These are phyloP conservation scores for Golubevia pallescens DNA, from an alignment of 1,284 basidiomycete species.

Conservation along the genomic window DNA sequence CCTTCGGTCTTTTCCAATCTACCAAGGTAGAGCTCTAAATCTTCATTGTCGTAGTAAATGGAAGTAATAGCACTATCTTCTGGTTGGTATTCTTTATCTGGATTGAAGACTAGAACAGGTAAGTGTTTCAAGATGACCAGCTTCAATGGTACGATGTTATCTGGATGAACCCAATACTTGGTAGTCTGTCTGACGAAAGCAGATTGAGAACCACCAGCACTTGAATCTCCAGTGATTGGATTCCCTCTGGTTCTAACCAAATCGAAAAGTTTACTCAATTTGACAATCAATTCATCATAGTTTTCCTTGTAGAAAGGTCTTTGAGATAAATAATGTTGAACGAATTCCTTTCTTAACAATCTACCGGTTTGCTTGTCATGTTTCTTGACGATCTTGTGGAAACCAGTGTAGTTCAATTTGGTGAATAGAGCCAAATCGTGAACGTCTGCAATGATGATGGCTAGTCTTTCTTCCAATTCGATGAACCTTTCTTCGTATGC, in stretches of 20 bases:
- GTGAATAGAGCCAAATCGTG: conserved; percentile 90
- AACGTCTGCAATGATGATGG: conserved; percentile 93
- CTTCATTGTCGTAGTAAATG: conserved; percentile 92
- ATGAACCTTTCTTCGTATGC: conserved; percentile 87
- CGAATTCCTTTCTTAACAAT: conserved; percentile 70
- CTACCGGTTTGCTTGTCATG: conserved; percentile 77
- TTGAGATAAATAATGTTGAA: conserved; percentile 89
- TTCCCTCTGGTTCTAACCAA: conserved; percentile 93
- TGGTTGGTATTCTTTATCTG: conserved; percentile 88
- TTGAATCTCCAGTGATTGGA: conserved; percentile 89
- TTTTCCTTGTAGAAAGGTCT: conserved; percentile 89
- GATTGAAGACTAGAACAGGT: conserved; percentile 79
- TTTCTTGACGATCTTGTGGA: conserved; percentile 99
- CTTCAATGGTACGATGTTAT: conserved; percentile 89
- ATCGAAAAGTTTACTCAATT: conserved; percentile 93
- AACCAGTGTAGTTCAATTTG: conserved; percentile 80
- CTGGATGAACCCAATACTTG: conserved; percentile 90
- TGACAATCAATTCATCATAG: conserved; percentile 86
- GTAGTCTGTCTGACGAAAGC: conserved; percentile 97
- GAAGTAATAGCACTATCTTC: conserved; percentile 89
- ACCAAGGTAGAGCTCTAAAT: conserved; percentile 95
- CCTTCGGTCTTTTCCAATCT: conserved; percentile 98
- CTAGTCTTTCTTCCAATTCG: conserved; percentile 90
- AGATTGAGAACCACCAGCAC: conserved; percentile 91
- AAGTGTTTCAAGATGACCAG: conserved; percentile 90